A percentile compares a stretch with the other conserved stretches of the same genome.
Evolutionary conservation across 768 basidiomycete species (phyloP).

Genomic region (Porpolomopsis calyptriformis): DNA sequence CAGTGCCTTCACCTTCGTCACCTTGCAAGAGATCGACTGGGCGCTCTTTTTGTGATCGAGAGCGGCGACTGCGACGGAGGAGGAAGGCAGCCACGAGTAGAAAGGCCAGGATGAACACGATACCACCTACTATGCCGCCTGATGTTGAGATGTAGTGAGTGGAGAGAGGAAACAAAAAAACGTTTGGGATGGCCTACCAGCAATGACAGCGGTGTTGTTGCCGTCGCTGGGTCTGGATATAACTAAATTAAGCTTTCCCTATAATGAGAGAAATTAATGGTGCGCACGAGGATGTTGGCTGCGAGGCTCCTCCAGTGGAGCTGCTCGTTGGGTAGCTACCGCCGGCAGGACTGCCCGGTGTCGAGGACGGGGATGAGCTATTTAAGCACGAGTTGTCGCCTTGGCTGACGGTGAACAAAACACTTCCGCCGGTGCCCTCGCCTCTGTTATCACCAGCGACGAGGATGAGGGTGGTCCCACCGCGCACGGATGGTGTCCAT

Average conservation of each 20-base stretch:
- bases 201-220: conserved; percentile 8
- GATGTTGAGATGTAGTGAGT: conserved; percentile 23
- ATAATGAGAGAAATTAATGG: too few relatives aligned
- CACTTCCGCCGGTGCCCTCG: conserved; percentile 59
- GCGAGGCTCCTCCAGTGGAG: too few relatives aligned
- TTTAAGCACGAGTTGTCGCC: conserved; percentile 50
- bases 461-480: conserved; percentile 55
- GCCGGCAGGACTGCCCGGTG: conserved; percentile 66
- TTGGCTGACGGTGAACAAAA: conserved; percentile 40
- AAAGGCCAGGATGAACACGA: conserved; percentile 43
- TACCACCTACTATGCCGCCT: conserved; percentile 48
- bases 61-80: conserved; percentile 33
- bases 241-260: too few relatives aligned
- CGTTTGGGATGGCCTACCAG: conserved; percentile 9
- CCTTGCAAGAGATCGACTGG: conserved; percentile 61
- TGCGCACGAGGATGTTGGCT: too few relatives aligned
- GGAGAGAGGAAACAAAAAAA: not conserved
- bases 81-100: conserved; percentile 37
- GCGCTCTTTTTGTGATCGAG: conserved; percentile 37
- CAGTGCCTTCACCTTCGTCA: conserved; percentile 35
- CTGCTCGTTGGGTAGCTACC: conserved; percentile 57
- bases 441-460: conserved; percentile 60
- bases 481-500: conserved; percentile 56
- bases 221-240: not conserved
- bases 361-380: conserved; percentile 59